Conservation (phyloP, 2,329 filamentous ascomycete genomes). For the Ophiostoma angusticollis region DNA sequence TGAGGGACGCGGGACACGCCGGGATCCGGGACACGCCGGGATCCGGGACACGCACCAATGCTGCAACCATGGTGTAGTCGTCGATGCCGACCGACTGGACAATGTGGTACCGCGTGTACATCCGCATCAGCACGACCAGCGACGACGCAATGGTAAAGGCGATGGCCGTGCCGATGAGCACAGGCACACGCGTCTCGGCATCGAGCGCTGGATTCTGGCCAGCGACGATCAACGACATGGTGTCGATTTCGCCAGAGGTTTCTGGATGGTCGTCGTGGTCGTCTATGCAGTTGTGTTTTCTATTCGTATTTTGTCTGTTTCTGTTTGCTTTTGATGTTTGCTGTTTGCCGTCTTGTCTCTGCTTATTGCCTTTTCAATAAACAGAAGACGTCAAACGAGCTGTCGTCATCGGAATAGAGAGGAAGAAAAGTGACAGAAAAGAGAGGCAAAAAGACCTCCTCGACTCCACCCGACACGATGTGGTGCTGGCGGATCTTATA, state of each 20-base stretch:
- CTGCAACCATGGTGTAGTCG: slow-evolving; percentile 18
- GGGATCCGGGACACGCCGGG: too few relatives aligned
- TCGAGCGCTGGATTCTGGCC: slow-evolving; percentile 16
- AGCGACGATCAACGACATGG: slow-evolving; percentile 6
- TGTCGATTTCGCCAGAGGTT: neutral
- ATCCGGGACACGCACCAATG: too few relatives aligned
- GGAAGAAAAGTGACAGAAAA: neutral
- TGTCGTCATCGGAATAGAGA: neutral
- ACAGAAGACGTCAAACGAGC: neutral
- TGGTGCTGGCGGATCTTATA: slow-evolving; percentile 1
- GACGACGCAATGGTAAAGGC: slow-evolving; percentile 16
- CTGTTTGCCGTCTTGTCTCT: too few relatives aligned
- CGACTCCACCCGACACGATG: slow-evolving; percentile 1
- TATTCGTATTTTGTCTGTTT: neutral
- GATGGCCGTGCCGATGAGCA: slow-evolving; percentile 17
- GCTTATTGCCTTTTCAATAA: slow-evolving; percentile 2
- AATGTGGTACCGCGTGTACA: slow-evolving; percentile 19
- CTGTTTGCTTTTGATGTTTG: neutral
- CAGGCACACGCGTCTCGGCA: slow-evolving; percentile 16
- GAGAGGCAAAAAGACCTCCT: neutral
- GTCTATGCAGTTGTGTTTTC: too few relatives aligned
- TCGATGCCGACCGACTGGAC: slow-evolving; percentile 17
- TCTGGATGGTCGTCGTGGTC: neutral
- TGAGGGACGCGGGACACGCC: too few relatives aligned
- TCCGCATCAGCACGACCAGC: slow-evolving; percentile 16